Conservation (phyloP, 371 early-diverging fungal species). For the Mortierella sp. region DNA sequence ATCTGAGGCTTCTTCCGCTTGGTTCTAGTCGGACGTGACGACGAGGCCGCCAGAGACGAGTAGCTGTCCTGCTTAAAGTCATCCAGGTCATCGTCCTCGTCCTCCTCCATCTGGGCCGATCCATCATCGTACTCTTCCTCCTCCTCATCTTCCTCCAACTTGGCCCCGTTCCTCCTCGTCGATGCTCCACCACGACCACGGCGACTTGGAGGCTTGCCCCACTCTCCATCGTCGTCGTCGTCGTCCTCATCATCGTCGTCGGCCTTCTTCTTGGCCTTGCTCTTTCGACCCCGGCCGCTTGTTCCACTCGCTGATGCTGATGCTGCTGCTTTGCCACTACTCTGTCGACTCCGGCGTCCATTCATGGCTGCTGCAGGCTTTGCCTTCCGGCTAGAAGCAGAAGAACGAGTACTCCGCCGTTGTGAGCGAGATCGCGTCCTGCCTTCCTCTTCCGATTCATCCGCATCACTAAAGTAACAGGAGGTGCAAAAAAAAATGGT, state of each 20-base stretch:
- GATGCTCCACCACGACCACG: constrained; percentile 21
- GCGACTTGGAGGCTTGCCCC: constrained; percentile 17
- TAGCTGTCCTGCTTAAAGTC: constrained; percentile 17
- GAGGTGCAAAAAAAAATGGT: background rate
- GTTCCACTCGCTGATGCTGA: background rate
- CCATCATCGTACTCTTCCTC: constrained; percentile 46
- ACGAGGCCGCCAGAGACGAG: constrained; percentile 5
- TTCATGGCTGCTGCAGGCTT: constrained; percentile 5
- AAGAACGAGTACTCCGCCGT: constrained; percentile 19
- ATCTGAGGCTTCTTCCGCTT: constrained; percentile 47
- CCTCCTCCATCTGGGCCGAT: constrained; percentile 5
- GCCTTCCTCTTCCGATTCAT: constrained; percentile 30
- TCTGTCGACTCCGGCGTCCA: constrained; percentile 26
- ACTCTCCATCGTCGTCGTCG: constrained; percentile 58
- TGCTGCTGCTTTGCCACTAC: constrained; percentile 1
- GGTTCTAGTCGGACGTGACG: constrained; percentile 23
- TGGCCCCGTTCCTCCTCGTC: constrained; percentile 4
- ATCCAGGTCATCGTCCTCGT: constrained; percentile 46
- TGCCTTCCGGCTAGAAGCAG: constrained; percentile 24
- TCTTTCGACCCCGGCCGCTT: constrained; percentile 13
- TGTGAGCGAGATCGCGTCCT: constrained; percentile 27
- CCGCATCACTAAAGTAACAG: constrained; percentile 25
- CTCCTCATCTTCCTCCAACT: constrained; percentile 19
- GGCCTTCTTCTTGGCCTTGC: constrained; percentile 23
- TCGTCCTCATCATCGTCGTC: constrained; percentile 46